These are phyloP conservation scores for Xylaria palmicola DNA, from an alignment of 495 filamentous ascomycete genomes.

Conservation along the genomic window DNA sequence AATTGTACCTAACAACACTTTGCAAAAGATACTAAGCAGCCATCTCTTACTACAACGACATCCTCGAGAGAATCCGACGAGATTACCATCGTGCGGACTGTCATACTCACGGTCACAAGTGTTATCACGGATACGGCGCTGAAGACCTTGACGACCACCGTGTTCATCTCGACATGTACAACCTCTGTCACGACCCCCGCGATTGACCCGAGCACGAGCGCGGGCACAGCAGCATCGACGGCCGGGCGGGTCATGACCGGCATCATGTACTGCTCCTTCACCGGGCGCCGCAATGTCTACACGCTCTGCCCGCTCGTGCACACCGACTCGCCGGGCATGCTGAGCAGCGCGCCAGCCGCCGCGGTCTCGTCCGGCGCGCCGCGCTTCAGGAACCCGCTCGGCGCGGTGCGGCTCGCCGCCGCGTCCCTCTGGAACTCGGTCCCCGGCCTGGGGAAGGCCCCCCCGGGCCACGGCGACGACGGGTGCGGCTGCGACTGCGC, in stretches of 20 bases:
- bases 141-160: not conserved
- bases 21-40: not conserved
- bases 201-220: not conserved
- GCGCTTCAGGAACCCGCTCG: not conserved
- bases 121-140: not conserved
- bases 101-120: constrained; percentile 4
- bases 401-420: not conserved
- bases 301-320: constrained; percentile 3
- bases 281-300: constrained; percentile 9
- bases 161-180: constrained; percentile 1
- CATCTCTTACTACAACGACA: not conserved
- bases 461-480: not conserved
- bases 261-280: constrained; percentile 18
- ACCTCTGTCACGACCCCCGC: not conserved
- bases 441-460: not conserved
- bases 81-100: not conserved
- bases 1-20: not conserved
- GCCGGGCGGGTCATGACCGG: not conserved
- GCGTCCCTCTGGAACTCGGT: not conserved
- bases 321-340: constrained; percentile 1
- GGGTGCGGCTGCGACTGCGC: not conserved
- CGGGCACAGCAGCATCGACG: not conserved
- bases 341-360: not conserved
- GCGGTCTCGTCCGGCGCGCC: not conserved
- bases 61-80: not conserved